Conservation (phyloP, 2,329 filamentous ascomycete genomes). For the Immersiporthe knoxdaviesiana region DNA sequence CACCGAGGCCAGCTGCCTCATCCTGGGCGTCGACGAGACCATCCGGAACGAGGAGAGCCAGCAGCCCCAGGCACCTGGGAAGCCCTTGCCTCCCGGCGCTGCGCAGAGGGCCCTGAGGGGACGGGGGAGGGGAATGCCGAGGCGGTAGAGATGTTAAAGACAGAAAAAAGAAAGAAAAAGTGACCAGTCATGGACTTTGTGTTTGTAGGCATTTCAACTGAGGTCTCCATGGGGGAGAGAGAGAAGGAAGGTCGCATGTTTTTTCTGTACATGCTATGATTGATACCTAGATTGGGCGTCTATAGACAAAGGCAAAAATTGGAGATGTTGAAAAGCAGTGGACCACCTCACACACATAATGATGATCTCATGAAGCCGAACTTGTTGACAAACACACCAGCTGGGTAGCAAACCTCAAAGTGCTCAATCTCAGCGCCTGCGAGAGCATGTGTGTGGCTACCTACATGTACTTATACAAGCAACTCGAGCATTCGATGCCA, state of each 20-base stretch:
- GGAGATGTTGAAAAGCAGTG: background rate
- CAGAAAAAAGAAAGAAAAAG: background rate
- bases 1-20: conserved; percentile 92
- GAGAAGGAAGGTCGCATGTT: background rate
- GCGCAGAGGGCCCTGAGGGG: conserved; percentile 87
- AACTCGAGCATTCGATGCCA: too few relatives aligned
- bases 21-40: conserved; percentile 95
- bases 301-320: conserved; percentile 25
- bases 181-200: background rate
- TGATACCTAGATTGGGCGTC: conserved; percentile 30
- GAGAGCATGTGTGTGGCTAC: too few relatives aligned
- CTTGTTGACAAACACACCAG: background rate
- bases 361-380: too few relatives aligned
- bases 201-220: too few relatives aligned
- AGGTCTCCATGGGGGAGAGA: background rate
- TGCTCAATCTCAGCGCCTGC: too few relatives aligned
- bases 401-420: too few relatives aligned
- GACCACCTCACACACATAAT: background rate
- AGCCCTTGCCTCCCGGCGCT: conserved; percentile 76
- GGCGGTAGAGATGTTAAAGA: conserved; percentile 56
- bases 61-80: conserved; percentile 77
- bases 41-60: conserved; percentile 97
- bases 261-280: conserved; percentile 29
- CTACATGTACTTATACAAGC: too few relatives aligned
- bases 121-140: conserved; percentile 86